Evolutionary conservation across 148 eudicot species (phyloP).

Genomic region (Diospyros kaki): DNA sequence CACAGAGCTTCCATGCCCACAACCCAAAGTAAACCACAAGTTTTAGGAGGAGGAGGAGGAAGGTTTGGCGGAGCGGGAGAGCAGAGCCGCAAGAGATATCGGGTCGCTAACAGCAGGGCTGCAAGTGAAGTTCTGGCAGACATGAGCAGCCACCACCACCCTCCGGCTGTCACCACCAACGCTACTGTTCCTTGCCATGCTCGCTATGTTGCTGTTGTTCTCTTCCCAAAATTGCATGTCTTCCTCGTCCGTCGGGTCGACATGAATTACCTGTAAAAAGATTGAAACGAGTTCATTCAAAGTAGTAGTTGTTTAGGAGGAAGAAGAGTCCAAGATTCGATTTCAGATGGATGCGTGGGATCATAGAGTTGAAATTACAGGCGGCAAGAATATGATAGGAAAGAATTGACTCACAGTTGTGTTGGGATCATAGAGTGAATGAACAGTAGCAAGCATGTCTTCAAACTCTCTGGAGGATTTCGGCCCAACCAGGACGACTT

Average conservation of each 20-base stretch:
- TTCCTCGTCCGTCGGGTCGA: slow-evolving; percentile 50
- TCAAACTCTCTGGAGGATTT: slow-evolving; percentile 45
- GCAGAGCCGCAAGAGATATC: slow-evolving; percentile 49
- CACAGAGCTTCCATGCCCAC: too few relatives aligned
- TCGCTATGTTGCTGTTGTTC: slow-evolving; percentile 45
- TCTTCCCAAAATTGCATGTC: slow-evolving; percentile 59
- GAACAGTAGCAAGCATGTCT: slow-evolving; percentile 65
- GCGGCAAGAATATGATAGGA: not conserved
- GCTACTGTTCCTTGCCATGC: slow-evolving; percentile 59
- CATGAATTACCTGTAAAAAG: slow-evolving; percentile 64
- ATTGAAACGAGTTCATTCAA: too few relatives aligned
- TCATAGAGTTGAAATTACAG: too few relatives aligned
- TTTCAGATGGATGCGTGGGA: too few relatives aligned
- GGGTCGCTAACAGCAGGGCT: slow-evolving; percentile 63
- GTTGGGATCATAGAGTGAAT: slow-evolving; percentile 67
- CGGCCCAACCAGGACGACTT: slow-evolving; percentile 70
- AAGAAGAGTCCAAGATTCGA: too few relatives aligned
- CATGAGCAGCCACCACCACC: slow-evolving; percentile 44
- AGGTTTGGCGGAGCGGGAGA: slow-evolving; percentile 32
- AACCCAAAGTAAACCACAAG: too few relatives aligned
- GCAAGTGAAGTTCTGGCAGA: slow-evolving; percentile 86
- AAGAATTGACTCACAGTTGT: slow-evolving; percentile 41
- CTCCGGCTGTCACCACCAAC: slow-evolving; percentile 28
- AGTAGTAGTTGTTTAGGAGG: too few relatives aligned
- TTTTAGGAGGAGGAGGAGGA: not conserved